Conservation (phyloP, 371 early-diverging fungal genomes). For the Circinella umbellata region DNA sequence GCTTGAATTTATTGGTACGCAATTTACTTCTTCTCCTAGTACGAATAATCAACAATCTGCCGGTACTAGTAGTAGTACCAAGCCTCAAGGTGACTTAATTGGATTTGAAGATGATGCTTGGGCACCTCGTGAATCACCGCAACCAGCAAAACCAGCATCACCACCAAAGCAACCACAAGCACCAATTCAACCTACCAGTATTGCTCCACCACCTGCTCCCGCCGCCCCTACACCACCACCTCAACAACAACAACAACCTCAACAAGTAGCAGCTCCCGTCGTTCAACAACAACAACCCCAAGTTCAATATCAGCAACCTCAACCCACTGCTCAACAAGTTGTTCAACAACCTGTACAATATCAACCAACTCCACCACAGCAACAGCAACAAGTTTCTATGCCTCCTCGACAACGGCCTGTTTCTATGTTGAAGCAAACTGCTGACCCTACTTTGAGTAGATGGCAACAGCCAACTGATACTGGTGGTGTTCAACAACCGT, state of each 20-base stretch:
- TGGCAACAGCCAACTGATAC: constrained; percentile 28
- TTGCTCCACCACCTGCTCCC: constrained; percentile 13
- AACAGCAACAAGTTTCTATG: not conserved
- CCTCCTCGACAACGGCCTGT: constrained; percentile 37
- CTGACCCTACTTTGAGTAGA: constrained; percentile 37
- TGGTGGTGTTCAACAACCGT: not conserved
- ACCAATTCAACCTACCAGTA: constrained; percentile 3
- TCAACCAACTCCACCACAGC: constrained; percentile 1
- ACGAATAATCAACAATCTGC: constrained; percentile 16
- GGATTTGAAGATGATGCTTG: constrained; percentile 65
- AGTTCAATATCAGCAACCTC: constrained; percentile 7
- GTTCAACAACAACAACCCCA: constrained; percentile 13
- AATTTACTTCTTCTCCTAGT: constrained; percentile 26
- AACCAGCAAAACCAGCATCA: not conserved
- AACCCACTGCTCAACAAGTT: not conserved
- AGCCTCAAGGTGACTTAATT: constrained; percentile 28
- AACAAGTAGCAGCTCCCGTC: not conserved
- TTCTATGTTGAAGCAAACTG: constrained; percentile 25
- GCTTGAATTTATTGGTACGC: constrained; percentile 39
- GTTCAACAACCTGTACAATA: constrained; percentile 11
- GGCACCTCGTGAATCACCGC: constrained; percentile 37
- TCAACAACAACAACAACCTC: not conserved
- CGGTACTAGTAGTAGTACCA: not conserved
- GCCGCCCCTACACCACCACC: constrained; percentile 5
- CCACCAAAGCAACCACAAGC: constrained; percentile 3